A percentile compares a stretch with the other conserved stretches of the same genome.
Conservation (phyloP, 2,329 filamentous ascomycete species). For the Ophidiomyces ophidiicola region DNA sequence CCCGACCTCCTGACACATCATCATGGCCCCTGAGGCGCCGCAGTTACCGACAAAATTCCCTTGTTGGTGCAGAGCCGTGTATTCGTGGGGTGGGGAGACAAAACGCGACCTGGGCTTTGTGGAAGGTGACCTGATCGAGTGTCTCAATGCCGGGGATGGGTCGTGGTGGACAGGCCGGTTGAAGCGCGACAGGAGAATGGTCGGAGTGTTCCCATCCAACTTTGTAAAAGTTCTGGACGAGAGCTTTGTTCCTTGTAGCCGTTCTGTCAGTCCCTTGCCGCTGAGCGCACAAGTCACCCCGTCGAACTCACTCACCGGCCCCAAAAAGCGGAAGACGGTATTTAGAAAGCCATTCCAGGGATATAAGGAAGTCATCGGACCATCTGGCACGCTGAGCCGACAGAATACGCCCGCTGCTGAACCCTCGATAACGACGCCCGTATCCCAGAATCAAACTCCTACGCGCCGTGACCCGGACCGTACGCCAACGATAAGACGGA, state of each 20-base stretch:
- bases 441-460: slow-evolving; percentile 1
- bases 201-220: slow-evolving; percentile 92
- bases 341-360: slow-evolving; percentile 54
- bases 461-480: slow-evolving; percentile 4
- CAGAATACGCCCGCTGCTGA: slow-evolving; percentile 24
- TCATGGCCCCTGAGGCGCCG: slow-evolving; percentile 38
- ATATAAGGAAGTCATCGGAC: slow-evolving; percentile 41
- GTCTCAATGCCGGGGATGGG: slow-evolving; percentile 90
- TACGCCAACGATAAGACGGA: slow-evolving; percentile 7
- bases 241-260: slow-evolving; percentile 59
- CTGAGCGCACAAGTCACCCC: slow-evolving; percentile 23
- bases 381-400: slow-evolving; percentile 25
- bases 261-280: slow-evolving; percentile 43
- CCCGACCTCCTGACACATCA: not conserved
- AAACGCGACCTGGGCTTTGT: slow-evolving; percentile 94
- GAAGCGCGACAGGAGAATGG: slow-evolving; percentile 75
- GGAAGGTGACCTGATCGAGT: slow-evolving; percentile 95
- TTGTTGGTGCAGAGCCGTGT: slow-evolving; percentile 82
- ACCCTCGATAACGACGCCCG: slow-evolving; percentile 12
- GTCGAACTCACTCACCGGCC: slow-evolving; percentile 35
- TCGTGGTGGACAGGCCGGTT: slow-evolving; percentile 97
- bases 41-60: slow-evolving; percentile 65
- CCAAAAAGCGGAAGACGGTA: slow-evolving; percentile 47
- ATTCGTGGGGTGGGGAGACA: slow-evolving; percentile 90
- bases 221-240: slow-evolving; percentile 86